phyloP scores from a whole-genome alignment of 768 basidiomycete genomes.

The Pilatotrama ljubarskyi region DNA sequence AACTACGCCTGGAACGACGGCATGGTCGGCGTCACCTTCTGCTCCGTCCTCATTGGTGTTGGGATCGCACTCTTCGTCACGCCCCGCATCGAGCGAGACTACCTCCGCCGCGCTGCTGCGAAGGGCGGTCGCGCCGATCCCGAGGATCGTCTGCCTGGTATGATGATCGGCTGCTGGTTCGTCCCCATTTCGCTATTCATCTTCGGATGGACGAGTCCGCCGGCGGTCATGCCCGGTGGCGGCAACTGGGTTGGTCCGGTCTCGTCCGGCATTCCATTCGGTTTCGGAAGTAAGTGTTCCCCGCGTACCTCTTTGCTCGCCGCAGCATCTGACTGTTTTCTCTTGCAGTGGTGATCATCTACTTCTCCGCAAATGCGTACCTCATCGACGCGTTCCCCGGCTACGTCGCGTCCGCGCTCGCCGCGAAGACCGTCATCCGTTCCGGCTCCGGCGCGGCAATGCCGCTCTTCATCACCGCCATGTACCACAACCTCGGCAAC shows the following conservation, averaged over 20 bases:
- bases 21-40: conserved; percentile 40
- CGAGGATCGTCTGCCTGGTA: conserved; percentile 41
- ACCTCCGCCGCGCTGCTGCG: conserved; percentile 33
- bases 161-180: conserved; percentile 41
- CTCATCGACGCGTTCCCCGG: conserved; percentile 42
- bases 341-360: conserved; percentile 36
- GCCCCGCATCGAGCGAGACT: conserved; percentile 36
- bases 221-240: conserved; percentile 34
- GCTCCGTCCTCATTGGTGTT: conserved; percentile 41
- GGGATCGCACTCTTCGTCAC: conserved; percentile 36
- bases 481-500: conserved; percentile 42
- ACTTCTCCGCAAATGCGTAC: conserved; percentile 43
- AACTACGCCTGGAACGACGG: conserved; percentile 40
- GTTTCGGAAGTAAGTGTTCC: conserved; percentile 33
- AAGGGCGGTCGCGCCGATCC: conserved; percentile 42
- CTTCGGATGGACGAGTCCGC: conserved; percentile 45
- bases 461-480: conserved; percentile 39
- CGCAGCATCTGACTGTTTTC: background rate
- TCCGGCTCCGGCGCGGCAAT: conserved; percentile 39
- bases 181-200: conserved; percentile 42
- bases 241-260: conserved; percentile 41
- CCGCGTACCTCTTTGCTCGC: background rate
- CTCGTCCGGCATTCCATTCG: conserved; percentile 39
- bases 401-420: conserved; percentile 41
- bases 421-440: conserved; percentile 40